Conservation (phyloP, 352 stramenopile species). For the Globisporangium splendens region DNA sequence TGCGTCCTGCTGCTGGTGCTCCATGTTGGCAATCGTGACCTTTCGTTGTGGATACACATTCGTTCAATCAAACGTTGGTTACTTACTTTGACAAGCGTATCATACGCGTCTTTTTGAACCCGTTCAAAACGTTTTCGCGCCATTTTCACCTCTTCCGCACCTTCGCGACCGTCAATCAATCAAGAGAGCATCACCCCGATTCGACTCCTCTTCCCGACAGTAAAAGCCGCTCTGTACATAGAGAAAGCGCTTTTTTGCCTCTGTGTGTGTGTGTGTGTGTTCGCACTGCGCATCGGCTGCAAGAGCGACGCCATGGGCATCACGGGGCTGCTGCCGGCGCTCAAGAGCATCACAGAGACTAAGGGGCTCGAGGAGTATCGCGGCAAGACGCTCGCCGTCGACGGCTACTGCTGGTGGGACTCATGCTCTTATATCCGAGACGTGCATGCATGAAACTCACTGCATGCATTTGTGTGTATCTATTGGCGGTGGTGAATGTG, state of each 20-base stretch:
- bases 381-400: conserved; percentile 66
- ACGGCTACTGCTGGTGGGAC: conserved; percentile 82
- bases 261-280: no score
- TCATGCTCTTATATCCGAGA: not conserved
- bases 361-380: conserved; percentile 52
- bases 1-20: conserved; percentile 1
- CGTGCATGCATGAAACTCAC: not conserved
- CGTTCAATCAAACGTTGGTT: not conserved
- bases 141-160: conserved; percentile 22
- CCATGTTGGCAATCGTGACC: not conserved
- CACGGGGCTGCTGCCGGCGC: conserved; percentile 53
- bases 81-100: not conserved
- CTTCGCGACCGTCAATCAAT: conserved; percentile 25
- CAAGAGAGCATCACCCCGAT: conserved; percentile 21
- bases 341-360: conserved; percentile 73
- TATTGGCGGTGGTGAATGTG: not conserved
- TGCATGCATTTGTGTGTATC: not conserved
- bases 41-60: not conserved
- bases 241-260: not conserved
- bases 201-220: conserved; percentile 3
- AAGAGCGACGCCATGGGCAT: conserved; percentile 39
- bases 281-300: no score
- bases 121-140: conserved; percentile 21
- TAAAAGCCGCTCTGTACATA: not conserved
- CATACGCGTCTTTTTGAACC: not conserved